Base-by-base conservation (phyloP, 345 rosid genomes). In the Erysimum cheiranthoides region DNA sequence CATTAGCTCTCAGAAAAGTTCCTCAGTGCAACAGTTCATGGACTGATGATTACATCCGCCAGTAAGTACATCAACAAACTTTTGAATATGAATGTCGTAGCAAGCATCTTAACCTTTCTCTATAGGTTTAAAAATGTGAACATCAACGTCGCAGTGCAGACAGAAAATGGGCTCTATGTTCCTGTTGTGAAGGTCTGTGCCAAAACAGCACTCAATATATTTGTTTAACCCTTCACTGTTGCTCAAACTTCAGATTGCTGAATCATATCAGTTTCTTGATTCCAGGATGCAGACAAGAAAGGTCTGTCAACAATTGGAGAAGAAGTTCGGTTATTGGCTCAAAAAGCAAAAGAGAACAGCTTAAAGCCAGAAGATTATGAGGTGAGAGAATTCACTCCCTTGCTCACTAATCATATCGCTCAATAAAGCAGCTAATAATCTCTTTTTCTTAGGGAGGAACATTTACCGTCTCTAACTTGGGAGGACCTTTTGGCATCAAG, bases 21-120 rank as follows among this genome's bases (percentile, higher is more conserved):
- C 99, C 99, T 64, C 94, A 84, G 76, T 92, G 99, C 91, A 95
- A 92, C 73, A 90, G 98, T 79, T 95, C 97, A 70, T 95, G 99
- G 99, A 89, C 90, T 2, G 96, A 92, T 38, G 90, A 89, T 58
- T 90, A 80, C 77, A 90, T 89, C 57, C 96, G 97, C 74, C 97
- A 95, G 99, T 95, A 81, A 86, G 96, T 86, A 66, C 57, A 61
- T 71, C 11, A 2, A 34, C 9, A 69, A 62, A 28, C 0, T 53
- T 54, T 53, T 70, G 52, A 70, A 63, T 63, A 45, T 28, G 5
- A 3, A 3, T 63, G 52, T 11, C 3, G 6, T 70, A 46, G 66
- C 30, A 56, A 17, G 45, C 49, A 63, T 17, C 14, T 27, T 17
- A 54, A 63, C 51, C 64, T 38, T 51, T 59, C 51, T 72, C 31